These are phyloP conservation scores for Penicillium brasilianum DNA, from an alignment of 2,329 filamentous ascomycete species.

Conservation along the genomic window DNA sequence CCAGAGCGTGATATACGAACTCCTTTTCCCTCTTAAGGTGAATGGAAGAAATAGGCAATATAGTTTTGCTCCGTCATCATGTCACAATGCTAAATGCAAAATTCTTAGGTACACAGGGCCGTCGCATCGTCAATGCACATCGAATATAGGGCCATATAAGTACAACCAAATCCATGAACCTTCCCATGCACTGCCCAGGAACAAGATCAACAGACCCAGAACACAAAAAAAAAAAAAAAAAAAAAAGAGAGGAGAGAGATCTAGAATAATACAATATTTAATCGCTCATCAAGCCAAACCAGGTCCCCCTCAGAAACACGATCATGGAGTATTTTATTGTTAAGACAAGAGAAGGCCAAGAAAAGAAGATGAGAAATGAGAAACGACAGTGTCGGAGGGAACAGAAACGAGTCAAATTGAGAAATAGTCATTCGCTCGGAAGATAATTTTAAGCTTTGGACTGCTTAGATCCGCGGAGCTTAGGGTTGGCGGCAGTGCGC, in stretches of 20 bases:
- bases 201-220: slow-evolving; percentile 31
- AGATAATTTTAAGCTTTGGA: slow-evolving; percentile 37
- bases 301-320: slow-evolving; percentile 29
- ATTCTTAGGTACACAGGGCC: slow-evolving; percentile 23
- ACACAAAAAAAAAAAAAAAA: slow-evolving; percentile 25
- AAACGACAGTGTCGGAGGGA: slow-evolving; percentile 10
- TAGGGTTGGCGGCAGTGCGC: slow-evolving; percentile 50
- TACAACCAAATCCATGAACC: slow-evolving; percentile 40
- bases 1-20: background rate
- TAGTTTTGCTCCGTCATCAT: background rate
- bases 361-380: slow-evolving; percentile 23
- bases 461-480: slow-evolving; percentile 51
- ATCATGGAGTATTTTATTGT: slow-evolving; percentile 36
- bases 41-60: background rate
- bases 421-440: background rate
- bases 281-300: slow-evolving; percentile 38
- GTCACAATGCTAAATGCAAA: slow-evolving; percentile 23
- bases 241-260: slow-evolving; percentile 46
- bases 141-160: slow-evolving; percentile 36
- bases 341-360: slow-evolving; percentile 37
- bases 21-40: background rate
- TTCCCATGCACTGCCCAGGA: slow-evolving; percentile 39
- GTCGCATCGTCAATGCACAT: slow-evolving; percentile 33
- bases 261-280: slow-evolving; percentile 36
- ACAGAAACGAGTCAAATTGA: background rate